Base-by-base conservation (phyloP, 2,329 filamentous ascomycete species). In the Orbilia brochopaga region DNA sequence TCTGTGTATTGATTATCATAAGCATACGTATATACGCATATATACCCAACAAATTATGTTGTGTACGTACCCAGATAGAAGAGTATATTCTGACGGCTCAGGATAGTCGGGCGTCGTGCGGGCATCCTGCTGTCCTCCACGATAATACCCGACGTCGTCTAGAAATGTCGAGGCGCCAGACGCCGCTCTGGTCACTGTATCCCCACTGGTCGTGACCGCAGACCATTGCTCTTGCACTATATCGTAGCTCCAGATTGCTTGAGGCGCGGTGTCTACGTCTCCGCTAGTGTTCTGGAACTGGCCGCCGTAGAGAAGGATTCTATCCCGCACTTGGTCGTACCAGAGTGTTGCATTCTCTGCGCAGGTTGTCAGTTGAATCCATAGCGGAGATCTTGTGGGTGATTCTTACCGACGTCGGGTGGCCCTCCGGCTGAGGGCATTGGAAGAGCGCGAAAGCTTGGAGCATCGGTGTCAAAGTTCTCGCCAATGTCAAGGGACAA, bases 301-400 rank as follows among this genome's bases (percentile, higher is more conserved):
- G 7, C 67, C 67, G 8, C 67, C 67, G 23, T 72, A 72, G 11
- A 72, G 54, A 15, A 72, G 21, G 13, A 72, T 52, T 24, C 55
- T 64, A 37, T 46, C 56, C 10, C 60, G 46, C 21, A 60, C 35
- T 44, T 61, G 7, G 27, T 72, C 67, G 1, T 46, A 54, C 67
- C 60, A 72, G 10, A 72, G 35, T 8, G 67, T 65, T 52, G 67
- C 67, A 53, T 72, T 72, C 5, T 32, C 67, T 72, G 13, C 23
- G 8, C 10, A 37, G n/a, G 15, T 17, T 19, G 6, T 63, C 17
- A 37, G 1, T 17, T 50, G 0, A 27, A 46, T 30, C 15, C 1
- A 58, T 32, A 8, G 30, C 27, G n/a, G 19, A 15, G 19, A 1
- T n/a, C 19, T 13, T 19, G 19, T n/a, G 19, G 24, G 48, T 54